Evolutionary conservation across 129 eudicot genomes (phyloP).

Genomic region (Ambrosia trifida): DNA sequence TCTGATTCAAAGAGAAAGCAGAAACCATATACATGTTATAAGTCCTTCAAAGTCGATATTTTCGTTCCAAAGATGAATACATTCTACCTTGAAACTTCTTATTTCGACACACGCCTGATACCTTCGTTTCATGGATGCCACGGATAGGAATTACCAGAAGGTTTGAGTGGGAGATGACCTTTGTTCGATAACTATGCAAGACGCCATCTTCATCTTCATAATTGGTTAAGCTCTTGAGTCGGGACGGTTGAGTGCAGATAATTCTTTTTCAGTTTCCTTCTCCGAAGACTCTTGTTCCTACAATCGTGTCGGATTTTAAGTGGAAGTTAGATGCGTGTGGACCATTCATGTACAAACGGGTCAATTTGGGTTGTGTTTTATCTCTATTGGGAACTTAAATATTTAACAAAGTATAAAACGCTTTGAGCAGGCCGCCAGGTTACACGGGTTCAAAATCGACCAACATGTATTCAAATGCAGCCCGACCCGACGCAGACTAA

Average conservation of each 20-base stretch:
- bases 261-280: conserved; percentile 78
- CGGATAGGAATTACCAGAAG: neutral
- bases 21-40: conserved; percentile 7
- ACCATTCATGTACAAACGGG: neutral
- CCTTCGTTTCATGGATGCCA: conserved; percentile 21
- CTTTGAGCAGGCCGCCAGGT: neutral
- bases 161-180: neutral
- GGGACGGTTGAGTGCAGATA: conserved; percentile 35
- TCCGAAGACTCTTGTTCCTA: conserved; percentile 64
- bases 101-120: conserved; percentile 14
- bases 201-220: conserved; percentile 25
- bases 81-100: conserved; percentile 27
- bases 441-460: neutral
- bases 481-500: neutral
- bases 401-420: neutral
- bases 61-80: neutral
- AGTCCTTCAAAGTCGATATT: neutral
- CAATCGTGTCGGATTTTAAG: conserved; percentile 11
- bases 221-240: conserved; percentile 27
- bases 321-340: neutral
- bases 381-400: neutral
- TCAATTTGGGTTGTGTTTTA: conserved; percentile 4
- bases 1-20: neutral
- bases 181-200: conserved; percentile 1
- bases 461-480: neutral